Evolutionary conservation across 495 filamentous ascomycete species (phyloP).

Genomic region (Xylaria bambusicola): DNA sequence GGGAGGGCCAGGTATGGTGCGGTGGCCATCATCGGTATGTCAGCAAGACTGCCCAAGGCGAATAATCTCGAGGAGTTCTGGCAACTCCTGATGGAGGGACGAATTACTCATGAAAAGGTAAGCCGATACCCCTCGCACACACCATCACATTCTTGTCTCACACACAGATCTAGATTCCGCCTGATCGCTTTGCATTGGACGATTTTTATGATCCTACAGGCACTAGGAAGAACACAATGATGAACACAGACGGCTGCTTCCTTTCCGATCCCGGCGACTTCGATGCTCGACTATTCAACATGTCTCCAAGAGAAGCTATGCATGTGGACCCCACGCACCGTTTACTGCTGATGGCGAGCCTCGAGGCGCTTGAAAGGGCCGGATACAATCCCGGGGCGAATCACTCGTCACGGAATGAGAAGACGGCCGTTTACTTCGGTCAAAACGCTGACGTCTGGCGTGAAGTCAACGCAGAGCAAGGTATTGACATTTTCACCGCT

Average conservation of each 20-base stretch:
- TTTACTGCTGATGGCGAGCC: conserved; percentile 67
- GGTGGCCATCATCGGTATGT: conserved; percentile 64
- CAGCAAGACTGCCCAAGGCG: conserved; percentile 61
- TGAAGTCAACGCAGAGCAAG: no score
- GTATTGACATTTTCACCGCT: conserved; percentile 64
- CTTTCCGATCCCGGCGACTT: conserved; percentile 71
- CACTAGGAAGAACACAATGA: conserved; percentile 64
- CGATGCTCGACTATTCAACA: conserved; percentile 77
- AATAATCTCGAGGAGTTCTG: conserved; percentile 57
- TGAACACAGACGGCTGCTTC: conserved; percentile 73
- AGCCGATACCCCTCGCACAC: conserved; percentile 23
- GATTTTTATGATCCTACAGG: conserved; percentile 69
- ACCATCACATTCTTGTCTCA: conserved; percentile 27
- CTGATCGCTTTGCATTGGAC: conserved; percentile 67
- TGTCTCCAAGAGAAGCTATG: conserved; percentile 75
- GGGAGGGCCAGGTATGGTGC: background rate
- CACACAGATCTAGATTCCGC: conserved; percentile 41
- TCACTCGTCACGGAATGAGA: conserved; percentile 32
- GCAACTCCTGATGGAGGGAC: conserved; percentile 59
- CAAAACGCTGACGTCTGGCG: no score
- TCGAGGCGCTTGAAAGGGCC: conserved; percentile 76
- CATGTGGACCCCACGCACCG: conserved; percentile 77
- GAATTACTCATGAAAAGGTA: conserved; percentile 25
- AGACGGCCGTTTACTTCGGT: conserved; percentile 69
- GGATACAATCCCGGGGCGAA: conserved; percentile 59